Evolutionary conservation across 202 grass and related monocot genomes (phyloP).

Genomic region (Musa balbisiana): DNA sequence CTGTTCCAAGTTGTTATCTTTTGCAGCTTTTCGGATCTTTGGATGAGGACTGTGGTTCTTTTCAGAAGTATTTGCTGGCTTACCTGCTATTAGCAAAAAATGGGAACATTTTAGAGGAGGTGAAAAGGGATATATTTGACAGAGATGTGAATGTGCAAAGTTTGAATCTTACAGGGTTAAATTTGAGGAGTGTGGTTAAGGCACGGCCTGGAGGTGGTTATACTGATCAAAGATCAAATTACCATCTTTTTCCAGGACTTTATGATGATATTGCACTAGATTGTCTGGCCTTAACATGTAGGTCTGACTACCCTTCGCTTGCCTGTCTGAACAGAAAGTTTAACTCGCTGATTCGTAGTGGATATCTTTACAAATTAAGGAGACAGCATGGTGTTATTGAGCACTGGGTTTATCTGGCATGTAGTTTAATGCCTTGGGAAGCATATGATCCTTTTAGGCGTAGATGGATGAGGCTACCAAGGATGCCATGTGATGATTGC

Average conservation of each 20-base stretch:
- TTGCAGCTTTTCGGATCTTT: constrained; percentile 54
- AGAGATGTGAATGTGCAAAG: constrained; percentile 25
- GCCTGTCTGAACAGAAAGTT: constrained; percentile 71
- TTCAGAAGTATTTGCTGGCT: constrained; percentile 59
- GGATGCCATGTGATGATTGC: constrained; percentile 77
- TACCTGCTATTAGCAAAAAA: constrained; percentile 53
- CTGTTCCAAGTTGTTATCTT: constrained; percentile 47
- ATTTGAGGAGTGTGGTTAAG: constrained; percentile 7
- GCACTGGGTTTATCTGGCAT: constrained; percentile 75
- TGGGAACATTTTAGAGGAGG: constrained; percentile 33
- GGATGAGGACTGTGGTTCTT: constrained; percentile 47
- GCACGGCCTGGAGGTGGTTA: constrained; percentile 32
- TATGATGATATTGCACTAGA: constrained; percentile 30
- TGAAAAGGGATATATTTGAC: constrained; percentile 26
- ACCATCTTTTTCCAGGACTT: constrained; percentile 65
- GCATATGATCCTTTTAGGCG: constrained; percentile 63
- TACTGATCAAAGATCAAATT: constrained; percentile 45
- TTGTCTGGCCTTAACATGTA: constrained; percentile 61
- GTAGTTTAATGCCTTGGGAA: constrained; percentile 61
- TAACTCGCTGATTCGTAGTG: constrained; percentile 67
- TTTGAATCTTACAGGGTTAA: constrained; percentile 31
- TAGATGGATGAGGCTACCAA: constrained; percentile 81
- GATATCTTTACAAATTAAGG: constrained; percentile 61
- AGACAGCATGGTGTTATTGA: constrained; percentile 60
- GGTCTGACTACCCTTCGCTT: constrained; percentile 72